Percentiles rank a stretch among this genome's conserved stretches.
phyloP scores from a whole-genome alignment of 2,329 filamentous ascomycete genomes.

The Fusarium circinatum region DNA sequence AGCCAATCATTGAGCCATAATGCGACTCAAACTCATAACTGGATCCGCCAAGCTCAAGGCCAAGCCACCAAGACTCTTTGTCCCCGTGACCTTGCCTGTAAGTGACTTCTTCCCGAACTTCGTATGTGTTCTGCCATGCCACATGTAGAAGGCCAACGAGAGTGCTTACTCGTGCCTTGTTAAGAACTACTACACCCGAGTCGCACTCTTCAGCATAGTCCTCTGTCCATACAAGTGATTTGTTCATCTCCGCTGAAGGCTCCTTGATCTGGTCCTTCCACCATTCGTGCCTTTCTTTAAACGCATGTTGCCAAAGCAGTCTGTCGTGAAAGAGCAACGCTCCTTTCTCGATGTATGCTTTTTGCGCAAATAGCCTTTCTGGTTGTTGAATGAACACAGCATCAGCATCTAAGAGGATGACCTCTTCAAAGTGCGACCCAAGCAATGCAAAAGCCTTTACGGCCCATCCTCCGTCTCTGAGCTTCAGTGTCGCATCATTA shows the following conservation, averaged over 20 bases:
- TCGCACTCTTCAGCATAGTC: slow-evolving; percentile 54
- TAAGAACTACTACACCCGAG: slow-evolving; percentile 53
- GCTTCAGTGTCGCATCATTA: slow-evolving; percentile 44
- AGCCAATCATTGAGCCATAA: slow-evolving; percentile 54
- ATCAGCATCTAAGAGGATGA: slow-evolving; percentile 52
- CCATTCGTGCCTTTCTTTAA: slow-evolving; percentile 48
- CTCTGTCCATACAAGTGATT: slow-evolving; percentile 51
- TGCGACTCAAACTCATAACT: slow-evolving; percentile 53
- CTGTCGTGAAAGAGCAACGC: slow-evolving; percentile 54
- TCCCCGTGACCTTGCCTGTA: slow-evolving; percentile 55
- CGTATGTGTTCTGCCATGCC: slow-evolving; percentile 55
- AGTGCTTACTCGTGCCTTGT: slow-evolving; percentile 50
- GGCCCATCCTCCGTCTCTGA: slow-evolving; percentile 49
- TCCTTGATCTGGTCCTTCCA: slow-evolving; percentile 49
- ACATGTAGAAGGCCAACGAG: slow-evolving; percentile 53
- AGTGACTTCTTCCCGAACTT: slow-evolving; percentile 51
- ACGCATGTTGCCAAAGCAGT: slow-evolving; percentile 49
- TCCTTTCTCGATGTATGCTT: slow-evolving; percentile 45
- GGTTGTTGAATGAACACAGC: slow-evolving; percentile 52
- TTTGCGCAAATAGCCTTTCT: slow-evolving; percentile 46
- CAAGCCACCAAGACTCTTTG: slow-evolving; percentile 59
- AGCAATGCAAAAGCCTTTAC: slow-evolving; percentile 54
- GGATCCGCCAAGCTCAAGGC: slow-evolving; percentile 52
- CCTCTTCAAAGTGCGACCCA: slow-evolving; percentile 49
- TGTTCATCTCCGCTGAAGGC: slow-evolving; percentile 46